A percentile compares a stretch with the other conserved stretches of the same genome.
These are phyloP conservation scores for Gnomoniopsis smithogilvyi DNA, from an alignment of 2,329 filamentous ascomycete genomes.

Conservation along the genomic window DNA sequence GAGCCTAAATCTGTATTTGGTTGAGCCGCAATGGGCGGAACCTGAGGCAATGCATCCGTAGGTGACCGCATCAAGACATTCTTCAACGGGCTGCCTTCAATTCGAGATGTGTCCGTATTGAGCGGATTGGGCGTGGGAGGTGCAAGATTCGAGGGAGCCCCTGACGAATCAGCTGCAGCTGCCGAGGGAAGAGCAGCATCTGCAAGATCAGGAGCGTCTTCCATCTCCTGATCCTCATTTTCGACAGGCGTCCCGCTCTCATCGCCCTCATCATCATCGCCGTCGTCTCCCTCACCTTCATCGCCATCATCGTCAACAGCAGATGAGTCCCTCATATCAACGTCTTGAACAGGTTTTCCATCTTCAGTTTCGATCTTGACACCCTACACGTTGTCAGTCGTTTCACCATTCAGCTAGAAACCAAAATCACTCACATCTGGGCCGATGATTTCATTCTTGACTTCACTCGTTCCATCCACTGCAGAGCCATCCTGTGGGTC, in stretches of 20 bases:
- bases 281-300: conserved; percentile 45
- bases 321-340: conserved; percentile 51
- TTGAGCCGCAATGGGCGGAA: neutral
- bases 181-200: conserved; percentile 25
- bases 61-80: conserved; percentile 48
- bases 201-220: conserved; percentile 20
- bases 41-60: conserved; percentile 29
- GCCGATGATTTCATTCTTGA: conserved; percentile 35
- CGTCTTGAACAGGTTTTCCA: conserved; percentile 43
- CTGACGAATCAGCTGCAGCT: conserved; percentile 28
- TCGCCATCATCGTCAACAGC: conserved; percentile 45
- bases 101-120: conserved; percentile 28
- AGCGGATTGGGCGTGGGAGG: conserved; percentile 21
- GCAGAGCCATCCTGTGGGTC: conserved; percentile 33
- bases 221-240: conserved; percentile 24
- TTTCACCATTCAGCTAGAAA: neutral
- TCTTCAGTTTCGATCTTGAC: conserved; percentile 42
- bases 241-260: conserved; percentile 33
- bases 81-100: conserved; percentile 52
- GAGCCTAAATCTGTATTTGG: neutral
- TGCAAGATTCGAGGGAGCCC: conserved; percentile 30
- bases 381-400: conserved; percentile 28
- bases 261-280: conserved; percentile 44
- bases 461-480: conserved; percentile 35
- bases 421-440: conserved; percentile 33